Percentiles rank a stretch among this genome's conserved stretches.
Evolutionary conservation across 345 rosid species (phyloP).

Genomic region (rapeseed (Brassica napus)): Da-Ae NC_063439.1:10052001-10052500

Average conservation of each 20-base stretch:
- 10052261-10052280: neutral
- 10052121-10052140: neutral
- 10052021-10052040: no score
- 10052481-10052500: neutral
- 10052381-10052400: neutral
- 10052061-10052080: no score
- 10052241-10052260: neutral
- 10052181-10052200: neutral
- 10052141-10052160: no score
- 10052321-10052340: neutral
- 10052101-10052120: no score
- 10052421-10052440: neutral
- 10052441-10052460: neutral
- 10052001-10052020: no score
- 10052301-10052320: neutral
- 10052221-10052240: neutral
- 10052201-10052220: neutral
- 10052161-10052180: no score
- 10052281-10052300: neutral
- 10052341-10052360: neutral
- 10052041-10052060: no score
- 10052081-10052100: no score
- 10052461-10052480: neutral
- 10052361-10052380: neutral
- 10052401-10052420: neutral